A percentile compares a stretch with the other conserved stretches of the same genome.
phyloP scores from a whole-genome alignment of 352 stramenopile species.

The Globisporangium mamillatum region DNA sequence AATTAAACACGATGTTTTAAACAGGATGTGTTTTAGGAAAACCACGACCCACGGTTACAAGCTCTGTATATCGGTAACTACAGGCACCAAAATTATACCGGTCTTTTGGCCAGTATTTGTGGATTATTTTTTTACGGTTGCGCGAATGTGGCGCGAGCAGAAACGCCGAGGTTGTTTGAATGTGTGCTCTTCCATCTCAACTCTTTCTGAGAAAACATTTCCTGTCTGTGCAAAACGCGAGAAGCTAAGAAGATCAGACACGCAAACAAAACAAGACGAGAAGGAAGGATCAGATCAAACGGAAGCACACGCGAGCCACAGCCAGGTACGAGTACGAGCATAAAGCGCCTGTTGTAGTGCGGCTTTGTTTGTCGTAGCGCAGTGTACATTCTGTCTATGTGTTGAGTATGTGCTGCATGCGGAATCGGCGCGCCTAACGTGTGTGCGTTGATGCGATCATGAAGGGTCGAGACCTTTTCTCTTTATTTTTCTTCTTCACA shows the following conservation, averaged over 20 bases:
- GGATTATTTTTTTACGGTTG: neutral
- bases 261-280: neutral
- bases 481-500: neutral
- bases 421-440: neutral
- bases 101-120: neutral
- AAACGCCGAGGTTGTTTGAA: neutral
- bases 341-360: neutral
- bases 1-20: too few species aligned
- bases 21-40: too few species aligned
- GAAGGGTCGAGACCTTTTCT: neutral
- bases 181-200: neutral
- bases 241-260: slow-evolving; percentile 8
- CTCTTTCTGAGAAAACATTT: slow-evolving; percentile 6
- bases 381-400: neutral
- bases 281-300: neutral
- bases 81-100: too few species aligned
- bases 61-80: too few species aligned
- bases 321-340: neutral
- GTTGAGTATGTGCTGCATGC: neutral
- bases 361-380: too few species aligned
- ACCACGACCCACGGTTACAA: too few species aligned
- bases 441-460: neutral
- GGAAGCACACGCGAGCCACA: neutral
- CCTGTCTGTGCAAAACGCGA: slow-evolving; percentile 1
- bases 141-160: neutral